Base-by-base conservation (phyloP, 1,139 yeast genomes). In the Ogataea hybrid region DNA sequence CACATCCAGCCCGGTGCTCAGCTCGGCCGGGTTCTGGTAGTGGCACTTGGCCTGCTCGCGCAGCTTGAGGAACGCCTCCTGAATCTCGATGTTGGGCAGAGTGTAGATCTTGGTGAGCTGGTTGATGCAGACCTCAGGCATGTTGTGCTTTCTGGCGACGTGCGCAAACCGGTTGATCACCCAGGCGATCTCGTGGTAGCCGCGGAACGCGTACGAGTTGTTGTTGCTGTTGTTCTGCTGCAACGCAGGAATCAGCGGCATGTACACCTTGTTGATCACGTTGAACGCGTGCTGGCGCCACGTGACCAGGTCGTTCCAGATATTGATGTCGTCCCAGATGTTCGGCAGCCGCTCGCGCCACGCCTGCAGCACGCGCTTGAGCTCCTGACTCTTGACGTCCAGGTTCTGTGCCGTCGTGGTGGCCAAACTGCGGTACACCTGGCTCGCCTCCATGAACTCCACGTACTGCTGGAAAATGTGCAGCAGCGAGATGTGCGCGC, bases 151-250 rank as follows among this genome's bases (percentile, higher is more conserved):
- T 52, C 98, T 77, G 1, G 98, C 97, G 37, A 92, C 97, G 67
- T 94, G 98, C 0, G 99, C 98, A 71, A 94, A 94, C 46, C 98
- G 70, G 64, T 94, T 94, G 57, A 94, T 92, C 10, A 94, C 96
- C 97, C 98, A 94, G 1, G 98, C 98, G 61, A 92, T 89, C 65
- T 94, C 99, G 62, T 94, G 99, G 67, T 87, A 94, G 2, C 99
- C 99, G 50, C 98, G 75, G 63, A 89, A 94, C 1, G 96, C 97
- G 59, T 88, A 89, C 1, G 97, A 88, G 53, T 86, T 87, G 11
- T 89, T 86, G 58, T 84, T 85, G 46, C 69, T 70, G 41, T 80
- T 83, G 21, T 83, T 77, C 56, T 84, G 94, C 54, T 85, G 96
- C 40, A 88, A 65, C 2, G 87, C 81, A 2, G 96, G 96, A 47